phyloP scores from a whole-genome alignment of 23 red algal species.

The Gracilaria caudata region DNA sequence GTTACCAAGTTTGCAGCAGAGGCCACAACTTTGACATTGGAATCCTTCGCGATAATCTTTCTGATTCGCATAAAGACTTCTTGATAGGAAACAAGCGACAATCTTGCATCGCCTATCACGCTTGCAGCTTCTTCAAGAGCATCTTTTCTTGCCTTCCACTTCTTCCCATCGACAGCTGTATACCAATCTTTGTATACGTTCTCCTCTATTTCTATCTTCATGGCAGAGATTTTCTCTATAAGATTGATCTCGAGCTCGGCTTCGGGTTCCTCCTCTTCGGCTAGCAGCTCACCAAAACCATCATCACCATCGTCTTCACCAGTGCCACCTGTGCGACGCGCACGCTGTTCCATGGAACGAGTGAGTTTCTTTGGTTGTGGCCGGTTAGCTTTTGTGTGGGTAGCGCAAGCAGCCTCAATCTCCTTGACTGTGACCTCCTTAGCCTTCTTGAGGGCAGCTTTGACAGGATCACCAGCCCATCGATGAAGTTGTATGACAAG shows the following conservation, averaged over 20 bases:
- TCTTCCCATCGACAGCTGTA: conserved; percentile 74
- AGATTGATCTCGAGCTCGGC: conserved; percentile 74
- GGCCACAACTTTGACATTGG: conserved; percentile 89
- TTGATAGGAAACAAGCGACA: conserved; percentile 59
- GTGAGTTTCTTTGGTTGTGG: conserved; percentile 65
- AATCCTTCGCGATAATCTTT: conserved; percentile 84
- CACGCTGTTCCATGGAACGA: conserved; percentile 70
- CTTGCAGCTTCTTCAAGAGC: conserved; percentile 71
- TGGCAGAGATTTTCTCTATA: conserved; percentile 52
- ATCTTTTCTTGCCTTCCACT: conserved; percentile 85
- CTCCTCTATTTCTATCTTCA: conserved; percentile 67
- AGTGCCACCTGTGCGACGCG: conserved; percentile 26
- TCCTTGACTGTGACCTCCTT: conserved; percentile 87
- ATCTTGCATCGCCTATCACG: conserved; percentile 54
- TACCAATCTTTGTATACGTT: conserved; percentile 78
- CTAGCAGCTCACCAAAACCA: conserved; percentile 52
- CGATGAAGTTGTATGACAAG: conserved; percentile 82
- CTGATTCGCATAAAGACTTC: conserved; percentile 71
- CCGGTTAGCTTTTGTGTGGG: conserved; percentile 45
- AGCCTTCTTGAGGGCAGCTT: conserved; percentile 45
- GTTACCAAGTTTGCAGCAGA: conserved; percentile 58
- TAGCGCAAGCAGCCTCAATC: conserved; percentile 75
- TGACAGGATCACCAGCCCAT: conserved; percentile 75
- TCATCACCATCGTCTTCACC: conserved; percentile 46
- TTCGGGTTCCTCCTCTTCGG: conserved; percentile 56